A percentile compares a stretch with the other conserved stretches of the same genome.
These are phyloP conservation scores for Lichtheimia ramosa DNA, from an alignment of 371 early-diverging fungal species.

Conservation along the genomic window DNA sequence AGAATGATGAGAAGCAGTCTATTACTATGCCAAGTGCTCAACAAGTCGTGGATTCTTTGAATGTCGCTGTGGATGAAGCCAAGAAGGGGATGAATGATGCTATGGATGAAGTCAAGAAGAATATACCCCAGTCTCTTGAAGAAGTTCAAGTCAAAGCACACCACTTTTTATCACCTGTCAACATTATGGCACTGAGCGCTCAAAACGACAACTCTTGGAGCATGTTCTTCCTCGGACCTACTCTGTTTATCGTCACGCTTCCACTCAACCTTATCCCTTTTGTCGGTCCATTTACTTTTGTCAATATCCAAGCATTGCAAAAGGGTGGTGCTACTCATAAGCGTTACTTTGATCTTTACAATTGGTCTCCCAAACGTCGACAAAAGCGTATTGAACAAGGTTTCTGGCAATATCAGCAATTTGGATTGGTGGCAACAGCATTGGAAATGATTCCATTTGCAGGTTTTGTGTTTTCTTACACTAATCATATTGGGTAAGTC, in stretches of 20 bases:
- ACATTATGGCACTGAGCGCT: conserved; percentile 29
- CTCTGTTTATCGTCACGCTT: conserved; percentile 30
- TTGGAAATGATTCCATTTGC: conserved; percentile 47
- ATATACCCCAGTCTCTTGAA: background rate
- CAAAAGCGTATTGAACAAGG: conserved; percentile 29
- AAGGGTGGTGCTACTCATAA: conserved; percentile 32
- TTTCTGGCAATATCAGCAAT: conserved; percentile 39
- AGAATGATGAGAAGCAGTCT: background rate
- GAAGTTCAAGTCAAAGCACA: conserved; percentile 12
- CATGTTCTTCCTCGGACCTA: conserved; percentile 21
- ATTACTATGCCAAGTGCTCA: background rate
- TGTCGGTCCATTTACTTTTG: conserved; percentile 28
- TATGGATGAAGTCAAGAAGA: background rate
- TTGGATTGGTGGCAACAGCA: conserved; percentile 37
- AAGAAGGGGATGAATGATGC: background rate
- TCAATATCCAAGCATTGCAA: conserved; percentile 36
- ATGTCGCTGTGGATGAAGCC: conserved; percentile 8
- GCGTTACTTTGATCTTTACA: conserved; percentile 35
- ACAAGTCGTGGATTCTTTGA: conserved; percentile 5
- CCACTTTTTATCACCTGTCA: conserved; percentile 25
- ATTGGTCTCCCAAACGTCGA: conserved; percentile 27
- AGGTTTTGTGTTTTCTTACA: conserved; percentile 43
- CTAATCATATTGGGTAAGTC: conserved; percentile 45
- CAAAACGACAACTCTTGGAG: conserved; percentile 27
- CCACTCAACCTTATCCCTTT: conserved; percentile 39